Base-by-base conservation (phyloP, 129 eudicot genomes). In the Lactuca saligna region DNA sequence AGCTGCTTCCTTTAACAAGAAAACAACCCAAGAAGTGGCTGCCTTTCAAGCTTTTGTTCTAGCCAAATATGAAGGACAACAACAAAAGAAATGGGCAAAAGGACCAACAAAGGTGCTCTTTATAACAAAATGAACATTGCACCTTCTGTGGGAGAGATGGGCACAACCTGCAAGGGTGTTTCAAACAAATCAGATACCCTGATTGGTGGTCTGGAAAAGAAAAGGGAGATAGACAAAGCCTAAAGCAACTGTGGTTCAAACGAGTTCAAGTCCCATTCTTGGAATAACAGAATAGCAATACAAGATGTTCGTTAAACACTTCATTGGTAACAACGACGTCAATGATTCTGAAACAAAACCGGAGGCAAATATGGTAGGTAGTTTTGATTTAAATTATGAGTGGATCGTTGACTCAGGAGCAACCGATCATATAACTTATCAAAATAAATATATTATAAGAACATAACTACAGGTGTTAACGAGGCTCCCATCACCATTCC, bases 101-200 rank as follows among this genome's bases (percentile, higher is more conserved):
- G 54, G 51, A 3, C 6, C 17, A 17, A 20, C 37, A 25, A 42
- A 42, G 13, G 2, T n/a, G 4, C 50, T 8, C 10, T 9, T 54
- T 7, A 60, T 11, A 63, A 35, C 4, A 44, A 63, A 35, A 13
- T 56, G 54, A 41, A 3, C 68, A 63, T 42, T 63, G 54, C 15
- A 63, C 5, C 17, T 63, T 63, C 8, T 63, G 16, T 41, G 68
- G 54, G 20, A 63, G 51, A 41, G 68, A 63, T 11, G 54, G 54
- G n/a, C 68, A 63, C 15, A 63, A 41, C 11, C 54, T 17, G 25
- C 54, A 63, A 17, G 54, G 55, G 44, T 63, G 68, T 35, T 42
- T 63, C 55, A 63, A 63, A 63, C 9, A 37, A 29, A 63, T 63
- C 9, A 6, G 54, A 34, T 63, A 39, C 7, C 62, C 37, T 1